Conservation (phyloP, 345 rosid species). For the Theobroma cacao region DNA sequence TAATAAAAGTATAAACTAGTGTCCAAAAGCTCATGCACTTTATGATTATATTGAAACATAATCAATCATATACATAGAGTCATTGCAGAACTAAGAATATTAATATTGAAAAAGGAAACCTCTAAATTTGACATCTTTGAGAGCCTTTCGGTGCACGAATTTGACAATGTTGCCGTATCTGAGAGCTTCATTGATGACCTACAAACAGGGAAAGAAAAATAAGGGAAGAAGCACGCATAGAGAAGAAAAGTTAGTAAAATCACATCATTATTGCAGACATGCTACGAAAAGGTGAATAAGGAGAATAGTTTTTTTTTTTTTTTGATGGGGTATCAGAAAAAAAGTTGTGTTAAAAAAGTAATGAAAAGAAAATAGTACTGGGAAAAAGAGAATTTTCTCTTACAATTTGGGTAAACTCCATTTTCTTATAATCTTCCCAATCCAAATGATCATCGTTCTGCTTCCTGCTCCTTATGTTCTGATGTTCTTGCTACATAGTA, state of each 20-base stretch:
- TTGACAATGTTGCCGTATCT: slow-evolving; percentile 55
- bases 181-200: slow-evolving; percentile 60
- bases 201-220: neutral
- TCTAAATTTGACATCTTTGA: slow-evolving; percentile 52
- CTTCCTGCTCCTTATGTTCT: slow-evolving; percentile 37
- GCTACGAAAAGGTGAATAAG: neutral
- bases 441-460: slow-evolving; percentile 36
- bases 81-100: neutral
- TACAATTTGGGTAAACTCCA: slow-evolving; percentile 54
- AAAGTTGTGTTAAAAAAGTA: neutral
- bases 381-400: neutral
- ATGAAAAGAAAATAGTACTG: neutral
- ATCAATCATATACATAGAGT: neutral
- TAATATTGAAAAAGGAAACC: slow-evolving; percentile 19
- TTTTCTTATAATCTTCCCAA: slow-evolving; percentile 53
- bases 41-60: neutral
- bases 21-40: neutral
- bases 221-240: neutral
- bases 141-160: slow-evolving; percentile 62
- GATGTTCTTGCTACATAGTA: slow-evolving; percentile 35
- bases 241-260: neutral
- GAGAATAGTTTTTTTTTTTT: neutral
- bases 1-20: slow-evolving; percentile 2
- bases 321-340: neutral
- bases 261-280: slow-evolving; percentile 10